A percentile compares a stretch with the other conserved stretches of the same genome.
phyloP scores from a whole-genome alignment of 2,329 filamentous ascomycete species.

The Xylaria hypoxylon region DNA sequence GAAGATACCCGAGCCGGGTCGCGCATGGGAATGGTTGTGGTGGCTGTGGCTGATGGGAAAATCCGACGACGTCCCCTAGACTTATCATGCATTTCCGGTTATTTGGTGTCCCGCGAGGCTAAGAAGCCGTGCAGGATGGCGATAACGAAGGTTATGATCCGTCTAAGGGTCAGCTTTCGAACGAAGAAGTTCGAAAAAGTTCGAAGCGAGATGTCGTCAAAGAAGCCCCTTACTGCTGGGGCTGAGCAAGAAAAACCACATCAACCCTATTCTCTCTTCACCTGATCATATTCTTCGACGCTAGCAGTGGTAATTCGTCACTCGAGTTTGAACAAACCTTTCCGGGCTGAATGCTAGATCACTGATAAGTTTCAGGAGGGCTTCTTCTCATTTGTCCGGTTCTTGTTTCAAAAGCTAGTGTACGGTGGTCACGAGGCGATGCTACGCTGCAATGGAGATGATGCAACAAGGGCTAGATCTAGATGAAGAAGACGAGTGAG shows the following conservation, averaged over 20 bases:
- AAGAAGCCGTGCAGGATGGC: conserved; percentile 1
- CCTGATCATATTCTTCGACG: conserved; percentile 1
- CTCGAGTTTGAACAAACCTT: conserved; percentile 4
- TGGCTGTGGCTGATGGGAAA: conserved; percentile 30
- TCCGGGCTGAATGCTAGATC: conserved; percentile 1
- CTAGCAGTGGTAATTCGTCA: neutral
- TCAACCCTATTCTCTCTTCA: conserved; percentile 9
- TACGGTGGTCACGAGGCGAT: conserved; percentile 10
- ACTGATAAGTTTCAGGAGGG: conserved; percentile 1
- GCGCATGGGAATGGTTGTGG: conserved; percentile 10
- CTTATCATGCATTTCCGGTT: conserved; percentile 28
- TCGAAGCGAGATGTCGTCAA: neutral
- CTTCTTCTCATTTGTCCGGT: conserved; percentile 9
- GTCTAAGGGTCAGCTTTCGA: conserved; percentile 1
- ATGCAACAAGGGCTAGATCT: conserved; percentile 29
- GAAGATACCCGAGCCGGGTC: conserved; percentile 32
- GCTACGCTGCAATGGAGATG: conserved; percentile 21
- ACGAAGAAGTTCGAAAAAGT: neutral
- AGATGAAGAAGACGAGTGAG: conserved; percentile 9
- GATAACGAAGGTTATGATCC: conserved; percentile 4
- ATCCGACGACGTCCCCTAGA: conserved; percentile 6
- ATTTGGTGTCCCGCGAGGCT: conserved; percentile 30
- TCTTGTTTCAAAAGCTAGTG: conserved; percentile 13
- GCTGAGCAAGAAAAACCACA: neutral
- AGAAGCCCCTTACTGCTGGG: conserved; percentile 1